These are phyloP conservation scores for Flaveria linearis DNA, from an alignment of 129 eudicot genomes.

Conservation along the genomic window DNA sequence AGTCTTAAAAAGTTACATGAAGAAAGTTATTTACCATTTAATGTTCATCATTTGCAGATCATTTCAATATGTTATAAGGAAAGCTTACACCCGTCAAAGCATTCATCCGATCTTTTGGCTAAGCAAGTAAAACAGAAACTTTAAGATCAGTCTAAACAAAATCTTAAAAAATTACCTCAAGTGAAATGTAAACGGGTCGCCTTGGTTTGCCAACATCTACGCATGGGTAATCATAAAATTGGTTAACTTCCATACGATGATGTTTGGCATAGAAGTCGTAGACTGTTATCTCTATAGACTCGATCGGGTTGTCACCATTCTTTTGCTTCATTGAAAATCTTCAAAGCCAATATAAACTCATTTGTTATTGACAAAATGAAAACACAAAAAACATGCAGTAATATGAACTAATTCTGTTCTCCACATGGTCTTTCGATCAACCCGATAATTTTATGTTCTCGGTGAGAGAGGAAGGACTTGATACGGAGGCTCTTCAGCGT, in stretches of 20 bases:
- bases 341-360: slow-evolving; percentile 1
- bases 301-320: slow-evolving; percentile 36
- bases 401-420: slow-evolving; percentile 54
- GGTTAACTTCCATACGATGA: slow-evolving; percentile 44
- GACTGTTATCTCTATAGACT: slow-evolving; percentile 51
- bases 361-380: background rate
- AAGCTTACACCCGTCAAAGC: slow-evolving; percentile 41
- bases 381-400: background rate
- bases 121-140: background rate
- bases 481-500: slow-evolving; percentile 69
- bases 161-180: slow-evolving; percentile 50
- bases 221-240: slow-evolving; percentile 73
- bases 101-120: slow-evolving; percentile 76
- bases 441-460: slow-evolving; percentile 66
- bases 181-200: slow-evolving; percentile 68
- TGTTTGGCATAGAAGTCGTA: slow-evolving; percentile 60
- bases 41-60: background rate
- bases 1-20: slow-evolving; percentile 26
- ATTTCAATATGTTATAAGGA: background rate
- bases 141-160: background rate
- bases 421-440: slow-evolving; percentile 64
- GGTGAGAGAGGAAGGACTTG: slow-evolving; percentile 52
- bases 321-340: slow-evolving; percentile 61
- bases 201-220: slow-evolving; percentile 82
- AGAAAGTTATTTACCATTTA: background rate